Base-by-base conservation (phyloP, 2,329 filamentous ascomycete species). In the Cercospora brassicicola region DNA sequence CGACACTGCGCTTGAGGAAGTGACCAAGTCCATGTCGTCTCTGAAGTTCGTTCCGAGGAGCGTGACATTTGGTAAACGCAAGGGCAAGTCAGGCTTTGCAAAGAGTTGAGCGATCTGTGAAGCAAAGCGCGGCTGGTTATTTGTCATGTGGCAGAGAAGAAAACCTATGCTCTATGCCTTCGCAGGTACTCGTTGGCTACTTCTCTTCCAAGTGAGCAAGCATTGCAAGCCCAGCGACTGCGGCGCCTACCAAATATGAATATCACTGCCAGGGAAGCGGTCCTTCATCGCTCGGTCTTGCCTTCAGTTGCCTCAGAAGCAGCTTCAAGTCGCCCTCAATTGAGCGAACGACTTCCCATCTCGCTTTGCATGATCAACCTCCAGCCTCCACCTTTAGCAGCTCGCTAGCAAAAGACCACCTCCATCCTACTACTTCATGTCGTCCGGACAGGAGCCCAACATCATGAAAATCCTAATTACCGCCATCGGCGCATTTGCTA, bases 31-130 rank as follows among this genome's bases (percentile, higher is more conserved):
- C n/a, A 73, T 72, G 68, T 73, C 71, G 10, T 69, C 72, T 10
- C 63, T 74, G 30, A 70, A 74, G 51, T 72, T 73, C 48, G 70
- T 74, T 7, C 72, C 72, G 7, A 57, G 69, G 39, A 73, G 70
- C 20, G 62, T 74, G 11, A 72, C 71, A 2, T 74, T 74, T 61
- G 71, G 71, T 26, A 73, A 73, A 51, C 62, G 68, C 8, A 71
- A 71, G 51, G 71, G 71, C 23, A 74, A 72, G 31, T 66, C 71
- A 3, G 72, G 72, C 2, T 73, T 74, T 59, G 72, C 71, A n/a
- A 74, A 72, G 61, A 71, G 69, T 51, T 72, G 64, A 72, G n/a
- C 13, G 45, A 18, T 8, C 1, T 18, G 20, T 3, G 6, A 11
- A n/a, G 2, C 18, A 26, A 2, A 53, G 10, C 20, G 10, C 20